Conservation (phyloP, 805 yeast genomes). For the Lipomyces anomalus region DNA sequence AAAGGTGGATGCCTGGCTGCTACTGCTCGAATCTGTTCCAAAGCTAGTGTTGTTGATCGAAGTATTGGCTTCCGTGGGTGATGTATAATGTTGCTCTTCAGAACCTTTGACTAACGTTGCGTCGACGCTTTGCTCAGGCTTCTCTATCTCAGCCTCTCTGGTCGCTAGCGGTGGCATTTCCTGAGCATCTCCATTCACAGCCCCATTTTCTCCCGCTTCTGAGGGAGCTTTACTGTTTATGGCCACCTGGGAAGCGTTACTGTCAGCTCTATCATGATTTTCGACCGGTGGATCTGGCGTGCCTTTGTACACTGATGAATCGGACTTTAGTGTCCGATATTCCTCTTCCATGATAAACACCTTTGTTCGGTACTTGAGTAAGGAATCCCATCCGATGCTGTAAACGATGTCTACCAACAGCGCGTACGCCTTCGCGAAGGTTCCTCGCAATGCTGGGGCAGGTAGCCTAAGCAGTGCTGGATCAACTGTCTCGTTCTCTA, state of each 20-base stretch:
- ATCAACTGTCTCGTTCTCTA: slow-evolving; percentile 34
- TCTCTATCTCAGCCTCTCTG: slow-evolving; percentile 14
- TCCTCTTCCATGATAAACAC: slow-evolving; percentile 81
- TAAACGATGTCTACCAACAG: slow-evolving; percentile 63
- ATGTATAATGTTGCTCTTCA: slow-evolving; percentile 14
- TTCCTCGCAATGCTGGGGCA: slow-evolving; percentile 46
- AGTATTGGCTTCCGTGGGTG: slow-evolving; percentile 9
- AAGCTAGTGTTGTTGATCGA: slow-evolving; percentile 1
- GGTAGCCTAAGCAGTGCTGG: slow-evolving; percentile 48
- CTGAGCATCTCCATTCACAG: slow-evolving; percentile 24
- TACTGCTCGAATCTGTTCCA: slow-evolving; percentile 6
- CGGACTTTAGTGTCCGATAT: slow-evolving; percentile 38
- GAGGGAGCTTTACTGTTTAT: slow-evolving; percentile 14
- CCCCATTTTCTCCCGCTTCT: slow-evolving; percentile 16
- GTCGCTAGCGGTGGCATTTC: too few species aligned
- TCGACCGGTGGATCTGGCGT: slow-evolving; percentile 5
- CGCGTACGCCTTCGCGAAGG: slow-evolving; percentile 58
- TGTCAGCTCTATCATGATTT: slow-evolving; percentile 17
- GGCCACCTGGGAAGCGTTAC: slow-evolving; percentile 20
- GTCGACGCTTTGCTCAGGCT: slow-evolving; percentile 25
- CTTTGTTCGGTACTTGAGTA: slow-evolving; percentile 57
- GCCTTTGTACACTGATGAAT: slow-evolving; percentile 9
- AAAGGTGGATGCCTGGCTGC: slow-evolving; percentile 17
- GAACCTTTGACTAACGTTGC: slow-evolving; percentile 24
- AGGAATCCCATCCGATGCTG: slow-evolving; percentile 74